Base-by-base conservation (phyloP, 768 basidiomycete genomes). In the Kwoniella mangroviensis region DNA sequence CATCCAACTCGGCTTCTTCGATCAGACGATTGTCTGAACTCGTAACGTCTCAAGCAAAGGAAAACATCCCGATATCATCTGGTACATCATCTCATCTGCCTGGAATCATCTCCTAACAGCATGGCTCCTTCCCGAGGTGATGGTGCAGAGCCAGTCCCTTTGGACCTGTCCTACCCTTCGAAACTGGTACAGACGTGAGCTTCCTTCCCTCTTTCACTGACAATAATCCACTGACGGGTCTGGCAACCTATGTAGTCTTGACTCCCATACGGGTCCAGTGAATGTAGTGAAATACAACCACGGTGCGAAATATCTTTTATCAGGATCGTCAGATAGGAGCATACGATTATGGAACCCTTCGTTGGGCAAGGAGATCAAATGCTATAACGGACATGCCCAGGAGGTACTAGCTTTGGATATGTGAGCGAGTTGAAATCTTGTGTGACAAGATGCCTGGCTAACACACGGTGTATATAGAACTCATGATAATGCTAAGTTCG, bases 401-500 rank as follows among this genome's bases (percentile, higher is more conserved):
- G 97, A 98, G 81, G 92, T 99, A 3, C 87, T 98, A 52, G 92
- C 92, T 2, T 85, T 99, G 59, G 87, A 91, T 58, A 91, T 97
- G 94, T 95, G 78, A 78, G 92, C 51, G 43, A 1, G 34, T 34
- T 34, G 9, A 34, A 7, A 34, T 34, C 0, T 7, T 34, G 34
- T 34, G 34, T 34, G 9, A 1, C 34, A 34, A 34, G 34, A 34
- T 34, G 9, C 3, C 6, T 34, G 34, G 34, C 34, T 13, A 49
- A 13, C 45, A 49, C 45, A 13, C 4, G 45, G 7, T 49, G 19
- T 3, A 49, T 59, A 19, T 40, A 96, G 92, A 51, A 88, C 93
- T 53, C 90, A 93, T 74, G 96, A 99, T 84, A 99, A 99, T 84
- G 90, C 91, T 34, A 91, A 91, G 77, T 94, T 99, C 76, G 94